Evolutionary conservation across 2,329 filamentous ascomycete genomes (phyloP).

Genomic region (Stachybotrys elegans): DNA sequence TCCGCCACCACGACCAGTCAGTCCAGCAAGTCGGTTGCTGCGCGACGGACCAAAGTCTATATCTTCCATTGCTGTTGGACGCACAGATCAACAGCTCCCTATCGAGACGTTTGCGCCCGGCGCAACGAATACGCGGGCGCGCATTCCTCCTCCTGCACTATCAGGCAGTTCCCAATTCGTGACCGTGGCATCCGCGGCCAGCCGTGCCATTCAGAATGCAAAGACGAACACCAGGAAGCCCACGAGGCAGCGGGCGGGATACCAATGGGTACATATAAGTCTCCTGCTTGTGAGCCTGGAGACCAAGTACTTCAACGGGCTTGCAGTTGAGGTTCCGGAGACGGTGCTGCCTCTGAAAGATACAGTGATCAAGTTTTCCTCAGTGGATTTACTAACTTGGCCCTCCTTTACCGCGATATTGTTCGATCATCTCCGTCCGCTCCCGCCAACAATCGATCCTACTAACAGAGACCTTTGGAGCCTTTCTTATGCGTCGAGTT

Average conservation of each 20-base stretch:
- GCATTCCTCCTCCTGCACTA: neutral
- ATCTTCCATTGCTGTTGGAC: neutral
- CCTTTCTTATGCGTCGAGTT: constrained; percentile 1
- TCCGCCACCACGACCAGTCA: constrained; percentile 5
- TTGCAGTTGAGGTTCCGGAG: constrained; percentile 6
- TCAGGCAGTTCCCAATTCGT: constrained; percentile 1
- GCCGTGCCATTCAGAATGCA: constrained; percentile 3
- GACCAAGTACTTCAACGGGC: constrained; percentile 6
- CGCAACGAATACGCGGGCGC: neutral
- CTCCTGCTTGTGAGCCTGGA: constrained; percentile 6
- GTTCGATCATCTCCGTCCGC: constrained; percentile 1
- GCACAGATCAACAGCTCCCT: constrained; percentile 1
- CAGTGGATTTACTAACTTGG: constrained; percentile 1
- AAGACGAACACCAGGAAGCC: constrained; percentile 3
- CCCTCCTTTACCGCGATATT: neutral
- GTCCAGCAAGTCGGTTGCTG: constrained; percentile 5
- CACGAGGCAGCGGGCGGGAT: constrained; percentile 1
- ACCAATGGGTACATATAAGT: constrained; percentile 2
- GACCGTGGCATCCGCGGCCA: constrained; percentile 3
- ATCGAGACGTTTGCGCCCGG: neutral
- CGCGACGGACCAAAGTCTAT: constrained; percentile 3
- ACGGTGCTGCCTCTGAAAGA: constrained; percentile 6
- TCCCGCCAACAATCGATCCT: neutral
- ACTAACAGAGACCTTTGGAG: constrained; percentile 1
- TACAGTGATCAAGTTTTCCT: constrained; percentile 6